Percentiles rank a stretch among this genome's conserved stretches.
Evolutionary conservation across 2,329 filamentous ascomycete genomes (phyloP).

Genomic region (Alternaria sp.): DNA sequence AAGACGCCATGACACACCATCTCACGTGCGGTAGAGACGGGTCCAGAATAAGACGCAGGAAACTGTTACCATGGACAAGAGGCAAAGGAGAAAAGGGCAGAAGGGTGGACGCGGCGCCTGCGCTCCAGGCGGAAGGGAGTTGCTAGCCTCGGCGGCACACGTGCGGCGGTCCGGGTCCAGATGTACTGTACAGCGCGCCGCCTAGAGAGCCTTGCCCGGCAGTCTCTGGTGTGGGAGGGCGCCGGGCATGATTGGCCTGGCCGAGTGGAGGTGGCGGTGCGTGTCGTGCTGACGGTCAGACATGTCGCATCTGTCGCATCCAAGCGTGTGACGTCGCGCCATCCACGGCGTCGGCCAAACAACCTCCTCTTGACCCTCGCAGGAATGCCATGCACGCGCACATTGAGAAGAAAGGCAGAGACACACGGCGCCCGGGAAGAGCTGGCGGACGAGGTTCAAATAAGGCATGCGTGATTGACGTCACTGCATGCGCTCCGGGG

Average conservation of each 20-base stretch:
- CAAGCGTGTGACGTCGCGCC: slow-evolving; percentile 6
- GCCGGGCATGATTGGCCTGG: slow-evolving; percentile 7
- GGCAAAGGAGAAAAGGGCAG: slow-evolving; percentile 1
- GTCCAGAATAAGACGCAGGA: slow-evolving; percentile 1
- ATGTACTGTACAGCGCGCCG: slow-evolving; percentile 1
- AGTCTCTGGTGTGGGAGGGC: not conserved
- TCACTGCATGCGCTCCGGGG: not conserved
- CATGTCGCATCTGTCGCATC: not conserved
- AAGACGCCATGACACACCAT: slow-evolving; percentile 6
- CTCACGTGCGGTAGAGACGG: slow-evolving; percentile 19
- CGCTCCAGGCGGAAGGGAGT: slow-evolving; percentile 4
- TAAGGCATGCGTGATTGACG: slow-evolving; percentile 6
- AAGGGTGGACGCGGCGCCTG: not conserved
- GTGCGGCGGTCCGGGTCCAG: slow-evolving; percentile 12
- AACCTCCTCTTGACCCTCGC: slow-evolving; percentile 8
- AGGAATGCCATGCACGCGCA: not conserved
- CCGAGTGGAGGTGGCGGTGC: slow-evolving; percentile 11
- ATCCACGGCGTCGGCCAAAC: not conserved
- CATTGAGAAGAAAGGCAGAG: not conserved
- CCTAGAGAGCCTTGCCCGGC: slow-evolving; percentile 1
- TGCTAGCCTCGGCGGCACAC: slow-evolving; percentile 16
- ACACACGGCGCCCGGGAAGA: not conserved
- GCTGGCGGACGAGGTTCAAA: slow-evolving; percentile 4
- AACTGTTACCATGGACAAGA: not conserved
- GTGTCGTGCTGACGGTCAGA: not conserved